These are phyloP conservation scores for Buxus sempervirens DNA, from an alignment of 164 flowering plant species.

Conservation along the genomic window DNA sequence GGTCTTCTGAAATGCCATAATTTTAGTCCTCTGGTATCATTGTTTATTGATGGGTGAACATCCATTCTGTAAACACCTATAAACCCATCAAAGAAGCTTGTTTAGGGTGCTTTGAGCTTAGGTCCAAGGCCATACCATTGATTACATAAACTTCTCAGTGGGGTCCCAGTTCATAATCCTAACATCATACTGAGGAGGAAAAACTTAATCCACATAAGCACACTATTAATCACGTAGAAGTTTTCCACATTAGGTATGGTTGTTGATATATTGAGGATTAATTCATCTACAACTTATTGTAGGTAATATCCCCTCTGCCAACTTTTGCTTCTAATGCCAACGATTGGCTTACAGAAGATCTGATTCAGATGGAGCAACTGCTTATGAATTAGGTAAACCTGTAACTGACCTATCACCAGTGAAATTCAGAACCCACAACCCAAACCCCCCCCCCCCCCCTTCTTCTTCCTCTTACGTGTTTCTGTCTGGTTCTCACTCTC, in stretches of 20 bases:
- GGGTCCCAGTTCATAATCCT: constrained; percentile 7
- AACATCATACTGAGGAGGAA: background rate
- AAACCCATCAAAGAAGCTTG: constrained; percentile 47
- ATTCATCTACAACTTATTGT: constrained; percentile 16
- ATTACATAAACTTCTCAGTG: constrained; percentile 1
- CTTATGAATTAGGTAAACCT: constrained; percentile 28
- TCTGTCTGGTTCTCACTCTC: no score
- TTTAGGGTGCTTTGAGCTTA: constrained; percentile 10
- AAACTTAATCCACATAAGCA: background rate
- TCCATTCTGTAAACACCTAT: constrained; percentile 68
- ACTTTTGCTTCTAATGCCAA: constrained; percentile 29
- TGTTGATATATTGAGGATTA: constrained; percentile 16
- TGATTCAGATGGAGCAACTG: constrained; percentile 13
- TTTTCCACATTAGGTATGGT: constrained; percentile 15
- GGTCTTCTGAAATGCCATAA: constrained; percentile 19
- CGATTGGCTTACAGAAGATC: constrained; percentile 25
- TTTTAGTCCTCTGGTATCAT: constrained; percentile 65
- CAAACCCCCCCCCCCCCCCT: no score
- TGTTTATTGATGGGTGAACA: constrained; percentile 86
- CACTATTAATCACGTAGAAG: background rate
- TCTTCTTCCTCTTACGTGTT: no score
- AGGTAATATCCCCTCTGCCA: constrained; percentile 21
- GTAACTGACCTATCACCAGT: constrained; percentile 5
- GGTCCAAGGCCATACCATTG: constrained; percentile 1
- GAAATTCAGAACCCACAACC: no score